phyloP scores from a whole-genome alignment of 2,329 filamentous ascomycete genomes.

The Colletotrichum lini region DNA sequence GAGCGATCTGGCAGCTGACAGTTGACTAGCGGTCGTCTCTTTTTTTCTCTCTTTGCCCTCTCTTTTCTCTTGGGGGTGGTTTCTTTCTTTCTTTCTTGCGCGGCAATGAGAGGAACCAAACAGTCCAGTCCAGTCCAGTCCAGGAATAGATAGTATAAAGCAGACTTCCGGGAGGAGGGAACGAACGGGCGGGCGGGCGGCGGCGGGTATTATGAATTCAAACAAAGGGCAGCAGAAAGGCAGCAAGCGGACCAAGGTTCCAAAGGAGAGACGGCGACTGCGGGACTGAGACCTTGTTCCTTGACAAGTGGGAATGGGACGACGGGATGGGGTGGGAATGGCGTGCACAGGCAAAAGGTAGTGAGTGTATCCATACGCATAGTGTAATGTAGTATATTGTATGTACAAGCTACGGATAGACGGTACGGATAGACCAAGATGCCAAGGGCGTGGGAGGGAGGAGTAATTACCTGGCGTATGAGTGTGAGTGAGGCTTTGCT shows the following conservation, averaged over 20 bases:
- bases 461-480: not conserved
- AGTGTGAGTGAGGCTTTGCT: conserved; percentile 29
- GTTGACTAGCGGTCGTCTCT: conserved; percentile 3
- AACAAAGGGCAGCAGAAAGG: conserved; percentile 30
- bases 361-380: too few species aligned
- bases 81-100: conserved; percentile 8
- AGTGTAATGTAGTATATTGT: too few species aligned
- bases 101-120: conserved; percentile 24
- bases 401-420: not conserved
- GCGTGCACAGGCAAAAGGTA: conserved; percentile 30
- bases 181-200: conserved; percentile 33
- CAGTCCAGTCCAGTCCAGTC: conserved; percentile 21
- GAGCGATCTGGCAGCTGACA: conserved; percentile 12
- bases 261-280: conserved; percentile 27
- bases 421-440: not conserved
- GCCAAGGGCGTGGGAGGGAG: not conserved
- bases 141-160: conserved; percentile 24
- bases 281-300: conserved; percentile 37
- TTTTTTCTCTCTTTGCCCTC: not conserved
- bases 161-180: conserved; percentile 30
- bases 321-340: conserved; percentile 19
- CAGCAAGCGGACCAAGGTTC: not conserved
- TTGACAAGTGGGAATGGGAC: conserved; percentile 30
- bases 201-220: conserved; percentile 37
- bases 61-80: too few species aligned